These are phyloP conservation scores for Xylaria sp. DNA, from an alignment of 2,329 filamentous ascomycete species.

Conservation along the genomic window DNA sequence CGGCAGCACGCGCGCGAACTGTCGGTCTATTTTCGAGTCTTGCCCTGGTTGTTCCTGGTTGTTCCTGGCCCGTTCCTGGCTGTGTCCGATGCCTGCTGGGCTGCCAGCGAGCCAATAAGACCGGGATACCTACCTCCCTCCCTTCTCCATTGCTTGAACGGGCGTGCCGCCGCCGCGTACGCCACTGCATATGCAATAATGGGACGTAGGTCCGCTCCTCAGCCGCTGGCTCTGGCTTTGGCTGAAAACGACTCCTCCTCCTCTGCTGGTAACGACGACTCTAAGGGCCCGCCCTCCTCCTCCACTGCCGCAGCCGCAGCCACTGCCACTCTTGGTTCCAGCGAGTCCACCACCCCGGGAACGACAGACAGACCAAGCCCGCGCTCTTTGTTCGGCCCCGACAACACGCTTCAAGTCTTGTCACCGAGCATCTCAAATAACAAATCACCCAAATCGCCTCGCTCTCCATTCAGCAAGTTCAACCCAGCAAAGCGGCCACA, in stretches of 20 bases:
- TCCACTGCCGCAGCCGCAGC: conserved; percentile 37
- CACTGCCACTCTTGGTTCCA: conserved; percentile 39
- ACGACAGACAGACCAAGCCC: conserved; percentile 41
- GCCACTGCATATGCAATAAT: conserved; percentile 51
- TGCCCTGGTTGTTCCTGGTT: neutral
- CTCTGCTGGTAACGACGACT: conserved; percentile 44
- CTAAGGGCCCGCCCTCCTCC: conserved; percentile 46
- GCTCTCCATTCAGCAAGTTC: conserved; percentile 49
- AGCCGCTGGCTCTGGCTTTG: conserved; percentile 67
- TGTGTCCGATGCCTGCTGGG: conserved; percentile 34
- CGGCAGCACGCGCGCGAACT: conserved; percentile 40
- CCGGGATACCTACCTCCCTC: conserved; percentile 21
- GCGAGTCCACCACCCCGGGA: conserved; percentile 39
- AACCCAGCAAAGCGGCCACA: conserved; percentile 43
- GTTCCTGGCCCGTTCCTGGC: conserved; percentile 7
- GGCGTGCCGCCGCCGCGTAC: conserved; percentile 33
- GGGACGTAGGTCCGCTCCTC: conserved; percentile 68
- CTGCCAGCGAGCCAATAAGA: conserved; percentile 35
- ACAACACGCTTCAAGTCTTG: conserved; percentile 43
- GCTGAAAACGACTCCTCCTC: conserved; percentile 54
- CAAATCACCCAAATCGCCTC: conserved; percentile 47
- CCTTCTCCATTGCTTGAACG: conserved; percentile 30
- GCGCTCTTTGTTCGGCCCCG: conserved; percentile 40
- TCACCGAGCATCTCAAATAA: conserved; percentile 44
- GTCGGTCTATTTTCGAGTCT: conserved; percentile 19